These are phyloP conservation scores for Botrytis fabae DNA, from an alignment of 2,329 filamentous ascomycete genomes.

Conservation along the genomic window DNA sequence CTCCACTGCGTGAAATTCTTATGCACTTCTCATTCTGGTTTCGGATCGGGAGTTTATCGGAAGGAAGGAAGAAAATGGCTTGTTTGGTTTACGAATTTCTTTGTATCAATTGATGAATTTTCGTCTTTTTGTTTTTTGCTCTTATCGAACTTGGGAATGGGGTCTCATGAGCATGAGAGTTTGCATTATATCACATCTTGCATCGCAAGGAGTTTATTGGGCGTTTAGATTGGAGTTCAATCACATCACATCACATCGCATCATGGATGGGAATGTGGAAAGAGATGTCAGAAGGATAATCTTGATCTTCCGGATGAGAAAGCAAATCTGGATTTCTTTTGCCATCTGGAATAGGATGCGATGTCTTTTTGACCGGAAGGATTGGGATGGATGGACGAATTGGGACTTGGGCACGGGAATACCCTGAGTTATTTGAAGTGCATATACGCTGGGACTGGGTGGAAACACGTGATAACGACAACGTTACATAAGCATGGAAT, in stretches of 20 bases:
- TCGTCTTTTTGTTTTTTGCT: neutral
- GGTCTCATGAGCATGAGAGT: neutral
- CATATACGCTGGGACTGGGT: neutral
- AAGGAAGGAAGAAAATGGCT: conserved; percentile 5
- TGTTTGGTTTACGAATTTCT: conserved; percentile 20
- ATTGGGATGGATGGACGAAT: neutral
- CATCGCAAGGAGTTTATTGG: conserved; percentile 23
- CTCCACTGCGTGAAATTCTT: conserved; percentile 4
- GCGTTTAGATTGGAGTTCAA: conserved; percentile 14
- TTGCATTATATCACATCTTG: conserved; percentile 9
- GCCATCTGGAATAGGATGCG: conserved; percentile 13
- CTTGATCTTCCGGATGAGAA: conserved; percentile 13
- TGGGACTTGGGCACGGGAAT: conserved; percentile 12
- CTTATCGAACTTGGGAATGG: neutral
- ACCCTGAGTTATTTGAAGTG: conserved; percentile 9
- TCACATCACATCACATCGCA: conserved; percentile 1
- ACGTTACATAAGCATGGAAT: conserved; percentile 19
- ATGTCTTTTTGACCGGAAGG: conserved; percentile 18
- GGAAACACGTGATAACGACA: conserved; percentile 2
- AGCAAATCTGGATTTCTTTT: conserved; percentile 21
- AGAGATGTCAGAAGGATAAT: conserved; percentile 5
- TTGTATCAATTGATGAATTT: conserved; percentile 20
- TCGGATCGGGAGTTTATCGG: neutral
- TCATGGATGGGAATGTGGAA: conserved; percentile 15
- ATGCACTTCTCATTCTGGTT: neutral